Base-by-base conservation (phyloP, 257 asterid species). In the Agastache rugosa region DNA sequence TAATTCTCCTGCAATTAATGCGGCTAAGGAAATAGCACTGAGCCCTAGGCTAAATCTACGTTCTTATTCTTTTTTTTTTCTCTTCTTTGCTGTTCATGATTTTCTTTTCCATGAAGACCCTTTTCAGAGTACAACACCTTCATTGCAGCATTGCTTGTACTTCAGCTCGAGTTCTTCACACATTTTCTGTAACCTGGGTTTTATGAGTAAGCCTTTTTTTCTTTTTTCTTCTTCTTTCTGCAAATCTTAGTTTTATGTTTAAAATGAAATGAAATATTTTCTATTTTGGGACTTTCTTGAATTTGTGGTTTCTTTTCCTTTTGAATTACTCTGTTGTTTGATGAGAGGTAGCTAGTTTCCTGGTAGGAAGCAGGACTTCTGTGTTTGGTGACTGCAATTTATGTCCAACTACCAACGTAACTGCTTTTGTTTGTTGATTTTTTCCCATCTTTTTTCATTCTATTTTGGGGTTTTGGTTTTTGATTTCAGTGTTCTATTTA, bases 1-100 rank as follows among this genome's bases (percentile, higher is more conserved):
- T 66, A 47, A 75, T 82, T 79, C 68, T 76, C 67, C 59, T 2
- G 65, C 63, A 72, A 27, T 79, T 54, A 73, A 82, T 79, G 63
- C 48, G 14, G 56, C 67, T 45, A 47, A 67, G 48, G 44, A 39
- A 8, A 39, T 63, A 63, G 73, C 78, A 48, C 81, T 6, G 41
- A 23, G 3, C 66, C 63, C 78, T 34, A 73, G 79, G 82, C 55
- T 42, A 53, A 68, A 72, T 77, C 74, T 22, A 64, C 44, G 63
- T 41, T 64, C 50, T 17, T 44, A 23, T 7, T 27, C 7, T 6
- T 47, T 61, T 67, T 14, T 15, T 56, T 29, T 44, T 35, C 23
- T 8, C 27, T 8, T 5, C 48, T 41, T 68, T 11, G n/a, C 56
- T 53, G 61, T 48, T 76, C 74, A 14, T 56, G n/a, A 34, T 44